Base-by-base conservation (phyloP, 2,329 filamentous ascomycete genomes). In the Exophiala bonariae region DNA sequence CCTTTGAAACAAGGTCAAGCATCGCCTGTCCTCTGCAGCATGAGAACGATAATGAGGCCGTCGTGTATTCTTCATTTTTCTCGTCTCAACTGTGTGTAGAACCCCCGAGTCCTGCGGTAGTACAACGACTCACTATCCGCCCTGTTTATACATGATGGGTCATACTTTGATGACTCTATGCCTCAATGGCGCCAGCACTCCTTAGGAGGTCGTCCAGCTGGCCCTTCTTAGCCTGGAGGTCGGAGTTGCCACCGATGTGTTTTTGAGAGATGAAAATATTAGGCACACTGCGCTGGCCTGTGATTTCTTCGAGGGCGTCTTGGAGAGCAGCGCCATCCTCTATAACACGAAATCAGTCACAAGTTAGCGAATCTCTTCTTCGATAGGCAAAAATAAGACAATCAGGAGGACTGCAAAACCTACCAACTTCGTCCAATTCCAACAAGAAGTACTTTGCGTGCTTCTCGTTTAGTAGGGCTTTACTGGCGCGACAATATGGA, bases 231-330 rank as follows among this genome's bases (percentile, higher is more conserved):
- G 73, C 77, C 73, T 91, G 85, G 56, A 95, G 70, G 61, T 93
- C 92, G 18, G 89, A 95, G 81, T 97, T 97, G 59, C 93, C 93
- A 55, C 93, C 93, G 67, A 99, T 95, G 73, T 96, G 92, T 76
- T 95, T 76, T 75, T 90, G 75, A 61, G 74, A 75, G 72, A 99
- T 97, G 78, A 87, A 97, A 75, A 96, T 87, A 77, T 97, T 97
- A 62, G 93, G 93, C 4, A 99, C 93, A 62, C 88, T 92, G 63
- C 83, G 79, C 79, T 99, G 93, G 68, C 80, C 78, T 47, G 83
- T 89, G 62, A 97, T 81, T 56, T 92, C 80, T 59, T 81, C 70
- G 52, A 99, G 87, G 19, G 90, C 89, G 57, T 82, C 77, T 77
- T 99, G 93, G 63, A 99, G 82, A 10, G 77, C 90, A 57, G 73